Base-by-base conservation (phyloP, 352 stramenopile genomes). In the Globisporangium irregulare region DNA sequence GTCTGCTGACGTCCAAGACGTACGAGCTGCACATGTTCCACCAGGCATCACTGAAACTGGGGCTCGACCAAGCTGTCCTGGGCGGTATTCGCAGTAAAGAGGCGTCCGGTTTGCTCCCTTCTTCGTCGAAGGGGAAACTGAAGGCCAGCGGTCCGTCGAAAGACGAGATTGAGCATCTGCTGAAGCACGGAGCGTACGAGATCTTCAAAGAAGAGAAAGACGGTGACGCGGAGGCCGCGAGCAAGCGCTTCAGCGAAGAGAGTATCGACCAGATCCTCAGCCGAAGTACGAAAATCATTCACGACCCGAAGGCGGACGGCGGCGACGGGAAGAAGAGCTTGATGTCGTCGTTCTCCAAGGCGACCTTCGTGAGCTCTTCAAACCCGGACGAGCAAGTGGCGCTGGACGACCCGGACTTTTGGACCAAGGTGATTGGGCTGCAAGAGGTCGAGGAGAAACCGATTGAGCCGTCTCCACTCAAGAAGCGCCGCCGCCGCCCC, bases 221-320 rank as follows among this genome's bases (percentile, higher is more conserved):
- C 34, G 89, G 87, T 27, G 87, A 96, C 64, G 83, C 84, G 36
- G 96, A 99, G 41, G 93, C 88, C 22, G 95, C 95, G 4, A 97
- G 89, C 59, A 98, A 98, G 78, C 86, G 94, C 27, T 99, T 99
- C 78, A 96, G 96, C 59, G 91, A 98, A 68, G 97, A 99, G 75
- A 98, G 98, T 66, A 99, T 99, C 73, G 97, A 99, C 62, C 92
- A 94, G 63, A 99, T 99, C 81, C 84, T 99, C 32, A 93, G 77
- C 56, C 86, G 89, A 24, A 94, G 83, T 86, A 97, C 86, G 9
- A 95, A 81, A 29, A 95, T 97, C 51, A 74, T 96, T 1, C 88
- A 96, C 66, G 88, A 96, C 69, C 86, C 87, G 14, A 95, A 91
- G 41, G 76, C 74, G 38, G 68, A 76, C 36, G 66, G 32, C 4